Evolutionary conservation across 2,329 filamentous ascomycete species (phyloP).

Genomic region (Ceratocystis papillata): DNA sequence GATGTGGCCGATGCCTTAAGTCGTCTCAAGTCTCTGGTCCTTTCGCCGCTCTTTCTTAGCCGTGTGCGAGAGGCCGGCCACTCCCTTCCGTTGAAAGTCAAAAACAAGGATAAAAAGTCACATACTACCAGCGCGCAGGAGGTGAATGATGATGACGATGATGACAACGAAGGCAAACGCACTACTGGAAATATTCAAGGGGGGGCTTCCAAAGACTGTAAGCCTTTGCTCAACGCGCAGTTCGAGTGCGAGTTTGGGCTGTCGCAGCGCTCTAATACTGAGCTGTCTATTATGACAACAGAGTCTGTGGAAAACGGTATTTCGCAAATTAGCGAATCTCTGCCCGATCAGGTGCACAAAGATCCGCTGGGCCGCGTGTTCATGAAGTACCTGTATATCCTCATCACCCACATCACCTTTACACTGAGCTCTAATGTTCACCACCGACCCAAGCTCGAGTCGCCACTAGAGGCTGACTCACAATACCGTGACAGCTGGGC

Average conservation of each 20-base stretch:
- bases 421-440: constrained; percentile 17
- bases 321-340: background rate
- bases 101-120: background rate
- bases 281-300: constrained; percentile 16
- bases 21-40: constrained; percentile 21
- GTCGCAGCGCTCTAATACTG: constrained; percentile 12
- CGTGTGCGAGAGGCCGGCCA: constrained; percentile 11
- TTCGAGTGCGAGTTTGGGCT: constrained; percentile 2
- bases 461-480: background rate
- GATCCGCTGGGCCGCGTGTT: constrained; percentile 8
- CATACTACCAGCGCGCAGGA: background rate
- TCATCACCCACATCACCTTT: constrained; percentile 11
- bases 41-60: constrained; percentile 19
- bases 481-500: constrained; percentile 17
- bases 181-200: background rate
- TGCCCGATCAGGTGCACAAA: constrained; percentile 8
- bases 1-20: constrained; percentile 14
- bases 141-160: background rate
- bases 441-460: constrained; percentile 19
- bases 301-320: constrained; percentile 19
- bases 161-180: background rate
- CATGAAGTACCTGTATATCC: constrained; percentile 23
- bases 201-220: background rate
- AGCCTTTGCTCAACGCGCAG: background rate
- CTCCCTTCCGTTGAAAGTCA: constrained; percentile 11